Base-by-base conservation (phyloP, 805 yeast species). In the Yamadazyma sp. region DNA sequence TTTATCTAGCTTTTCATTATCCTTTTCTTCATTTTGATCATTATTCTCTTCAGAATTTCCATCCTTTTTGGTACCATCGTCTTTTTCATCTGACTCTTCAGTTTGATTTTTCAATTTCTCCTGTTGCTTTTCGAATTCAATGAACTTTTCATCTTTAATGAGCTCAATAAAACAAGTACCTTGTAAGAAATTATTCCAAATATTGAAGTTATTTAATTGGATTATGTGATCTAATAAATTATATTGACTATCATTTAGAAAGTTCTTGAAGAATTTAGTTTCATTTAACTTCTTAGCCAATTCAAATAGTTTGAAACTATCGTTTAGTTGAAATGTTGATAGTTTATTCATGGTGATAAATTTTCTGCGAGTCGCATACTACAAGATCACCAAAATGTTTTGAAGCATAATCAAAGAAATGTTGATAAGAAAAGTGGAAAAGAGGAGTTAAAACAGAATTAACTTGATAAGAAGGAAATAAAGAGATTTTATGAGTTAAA, bases 171-270 rank as follows among this genome's bases (percentile, higher is more conserved):
- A 36, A 37, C 68, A 58, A 42, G 63, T 65, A 9, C 73, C 71
- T 23, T 65, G 67, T 8, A 66, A 50, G 41, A 67, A 63, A 27
- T 56, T 44, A 22, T 40, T 36, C 73, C 72, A 66, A 15, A 66
- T 26, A 10, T 53, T 57, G 20, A 44, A 44, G 38, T 56, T 53
- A 39, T 64, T 52, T 27, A 48, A 51, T n/a, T 44, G 43, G 15
- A 67, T 42, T 4, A 67, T 50, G 29, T 51, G 52, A 17, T 46
- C 41, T 13, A 67, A 36, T 14, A 66, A 49, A 35, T 58, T 61
- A 39, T 36, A 55, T 45, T 67, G 72, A 27, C 41, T 45, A 12
- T 58, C 66, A 31, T 55, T 62, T 36, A 67, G 52, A 29, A 60
- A 60, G n/a, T 49, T 40, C 28, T 57, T 59, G 45, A 67, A 67